Evolutionary conservation across 1,284 basidiomycete species (phyloP), one percentile per base, ranked within the genome.

Genomic region (Albatrellus sp.): DNA sequence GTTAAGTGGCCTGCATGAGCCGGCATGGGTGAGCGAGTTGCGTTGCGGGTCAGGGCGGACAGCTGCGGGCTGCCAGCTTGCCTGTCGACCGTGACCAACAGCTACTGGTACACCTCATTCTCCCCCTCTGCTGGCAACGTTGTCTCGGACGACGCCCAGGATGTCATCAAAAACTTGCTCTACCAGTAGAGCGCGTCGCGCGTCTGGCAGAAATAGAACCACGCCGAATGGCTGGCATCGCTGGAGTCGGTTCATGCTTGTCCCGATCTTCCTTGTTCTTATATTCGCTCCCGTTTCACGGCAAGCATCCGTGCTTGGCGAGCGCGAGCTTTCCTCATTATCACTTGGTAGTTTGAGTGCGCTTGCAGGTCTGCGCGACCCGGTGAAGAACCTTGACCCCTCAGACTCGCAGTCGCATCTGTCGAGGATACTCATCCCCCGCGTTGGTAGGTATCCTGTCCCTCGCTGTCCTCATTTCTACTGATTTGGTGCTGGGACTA

Each of bases 351-450:
- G 75, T 45, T 66, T 86, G 37, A 52, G 63, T 13, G 59, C 65
- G 12, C 65, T 88, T 30, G 65, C 75, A 11, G 63, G 67, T 6
- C 62, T 67, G 13, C 68, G 68, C 11, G 80, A 89, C 57, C 81
- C 83, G 28, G 57, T 75, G 28, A 73, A 71, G 56, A 80, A 77
- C 52, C 54, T 89, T 38, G 77, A 89, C 61, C 70, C 75, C 3
- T 61, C 62, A 16, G 70, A 81, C 53, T 73, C 79, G 0, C 54
- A 63, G 28, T 88, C 85, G 5, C 90, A 93, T 63, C 56, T 93
- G 44, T 80, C 80, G 2, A 81, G 77, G 54, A 76, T 93, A 24
- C 65, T 93, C 37, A 86, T 93, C 47, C 90, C 90, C 14, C 70
- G 90, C 54, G 66, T 79, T 37, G 73, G 88, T 90, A 62, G 52